Conservation (phyloP, 495 filamentous ascomycete genomes). For the Neurospora sp. region DNA sequence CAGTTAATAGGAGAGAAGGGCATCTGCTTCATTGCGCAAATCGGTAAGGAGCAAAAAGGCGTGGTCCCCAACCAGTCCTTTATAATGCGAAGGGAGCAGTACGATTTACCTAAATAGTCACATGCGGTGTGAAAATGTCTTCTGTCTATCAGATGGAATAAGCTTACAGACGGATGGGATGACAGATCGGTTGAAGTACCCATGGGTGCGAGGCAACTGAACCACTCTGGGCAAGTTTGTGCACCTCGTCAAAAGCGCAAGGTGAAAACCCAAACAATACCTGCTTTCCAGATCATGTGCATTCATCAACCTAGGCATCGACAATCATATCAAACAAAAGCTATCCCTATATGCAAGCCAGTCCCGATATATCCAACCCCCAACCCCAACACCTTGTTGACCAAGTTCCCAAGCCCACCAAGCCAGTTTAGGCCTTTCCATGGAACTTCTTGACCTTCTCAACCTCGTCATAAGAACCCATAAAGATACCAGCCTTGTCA, state of each 20-base stretch:
- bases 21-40: no score
- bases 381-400: not conserved
- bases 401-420: not conserved
- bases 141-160: not conserved
- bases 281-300: not conserved
- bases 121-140: not conserved
- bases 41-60: no score
- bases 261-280: not conserved
- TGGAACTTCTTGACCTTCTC: constrained; percentile 79
- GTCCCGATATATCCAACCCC: not conserved
- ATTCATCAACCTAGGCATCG: not conserved
- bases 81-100: no score
- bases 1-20: not conserved
- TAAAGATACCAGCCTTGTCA: constrained; percentile 89
- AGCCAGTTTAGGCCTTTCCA: not conserved
- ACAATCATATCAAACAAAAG: not conserved
- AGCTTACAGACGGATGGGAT: not conserved
- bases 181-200: not conserved
- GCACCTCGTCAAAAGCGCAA: not conserved
- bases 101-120: no score
- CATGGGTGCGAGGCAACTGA: not conserved
- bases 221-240: not conserved
- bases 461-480: constrained; percentile 89
- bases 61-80: no score
- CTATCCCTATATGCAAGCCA: not conserved